Evolutionary conservation across 345 rosid species (phyloP), one percentile per base, ranked within the genome.

Genomic region (Zanthoxylum bungeanum): DNA sequence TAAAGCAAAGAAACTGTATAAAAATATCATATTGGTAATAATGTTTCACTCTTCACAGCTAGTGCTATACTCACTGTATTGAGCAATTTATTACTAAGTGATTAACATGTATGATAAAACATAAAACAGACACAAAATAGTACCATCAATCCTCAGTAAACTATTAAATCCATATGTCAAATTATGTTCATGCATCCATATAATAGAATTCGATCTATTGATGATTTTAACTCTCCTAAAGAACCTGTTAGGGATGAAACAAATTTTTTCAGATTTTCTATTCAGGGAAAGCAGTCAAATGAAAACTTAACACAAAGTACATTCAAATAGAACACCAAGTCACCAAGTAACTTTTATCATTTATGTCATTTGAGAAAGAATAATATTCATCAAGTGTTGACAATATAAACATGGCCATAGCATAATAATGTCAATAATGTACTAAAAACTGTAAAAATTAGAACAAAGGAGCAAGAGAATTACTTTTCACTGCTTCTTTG

Each of bases 401-500:
- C 34, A 64, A 14, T 25, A 12, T 25, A 64, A 44, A 30, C 31
- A 58, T 4, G 21, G 31, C 6, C 30, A 44, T 19, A 42, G 36
- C 56, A 59, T 16, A 10, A 25, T 36, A 25, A 40, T 44, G 33
- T 25, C 39, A 39, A 19, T 42, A 58, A 27, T 36, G 16, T 6
- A 16, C 17, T 46, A 46, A 46, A 70, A 44, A 21, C 21, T 17
- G 16, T 22, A 57, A 44, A n/a, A 44, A 12, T 4, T 40, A 27
- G 9, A 53, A 73, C 55, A 31, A 69, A 51, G 22, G 8, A 68
- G 64, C 60, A 73, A 22, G 56, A 52, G 76, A 50, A 78, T 84
- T 86, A 91, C 97, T 84, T 77, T 59, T 78, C 71, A 81, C 90
- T 0, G 97, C 93, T 68, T 88, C 97, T 72, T 85, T 83, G 66